These are phyloP conservation scores for Trichoderma guizhouense DNA, from an alignment of 2,329 filamentous ascomycete genomes.

Conservation along the genomic window DNA sequence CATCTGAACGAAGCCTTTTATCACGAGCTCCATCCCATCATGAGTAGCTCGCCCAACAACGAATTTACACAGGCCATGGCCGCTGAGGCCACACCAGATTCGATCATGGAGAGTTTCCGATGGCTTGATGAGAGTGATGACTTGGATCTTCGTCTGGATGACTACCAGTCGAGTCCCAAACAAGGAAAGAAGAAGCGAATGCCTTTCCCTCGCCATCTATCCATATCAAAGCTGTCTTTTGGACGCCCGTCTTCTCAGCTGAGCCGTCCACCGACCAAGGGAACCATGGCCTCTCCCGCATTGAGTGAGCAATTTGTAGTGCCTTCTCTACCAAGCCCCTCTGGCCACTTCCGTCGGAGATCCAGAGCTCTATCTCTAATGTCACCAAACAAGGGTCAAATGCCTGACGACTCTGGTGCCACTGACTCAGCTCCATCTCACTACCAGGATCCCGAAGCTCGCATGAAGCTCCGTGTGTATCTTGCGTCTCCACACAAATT, in stretches of 20 bases:
- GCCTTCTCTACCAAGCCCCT: conserved; percentile 23
- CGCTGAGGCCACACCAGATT: conserved; percentile 41
- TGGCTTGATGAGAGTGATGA: conserved; percentile 73
- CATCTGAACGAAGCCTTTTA: not conserved
- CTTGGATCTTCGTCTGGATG: conserved; percentile 66
- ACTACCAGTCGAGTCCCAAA: conserved; percentile 61
- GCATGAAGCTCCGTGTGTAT: conserved; percentile 80
- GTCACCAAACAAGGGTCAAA: conserved; percentile 41
- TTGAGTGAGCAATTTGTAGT: conserved; percentile 24
- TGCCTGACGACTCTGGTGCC: conserved; percentile 24
- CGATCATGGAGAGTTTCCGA: conserved; percentile 64
- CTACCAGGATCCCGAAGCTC: conserved; percentile 86
- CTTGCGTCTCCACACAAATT: conserved; percentile 90
- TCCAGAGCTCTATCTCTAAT: conserved; percentile 57
- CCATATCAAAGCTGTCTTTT: conserved; percentile 64
- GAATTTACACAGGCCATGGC: conserved; percentile 21
- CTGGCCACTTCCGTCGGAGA: conserved; percentile 44
- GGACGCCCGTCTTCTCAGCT: conserved; percentile 50
- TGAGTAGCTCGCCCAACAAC: conserved; percentile 26
- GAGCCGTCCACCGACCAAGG: conserved; percentile 46
- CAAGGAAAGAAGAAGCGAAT: conserved; percentile 44
- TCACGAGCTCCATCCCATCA: conserved; percentile 22
- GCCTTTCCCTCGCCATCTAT: conserved; percentile 68
- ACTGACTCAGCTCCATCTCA: conserved; percentile 74
- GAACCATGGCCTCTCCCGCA: conserved; percentile 33